phyloP scores from a whole-genome alignment of 208 protist genomes.

The Trypanosomatidae sp. region DNA sequence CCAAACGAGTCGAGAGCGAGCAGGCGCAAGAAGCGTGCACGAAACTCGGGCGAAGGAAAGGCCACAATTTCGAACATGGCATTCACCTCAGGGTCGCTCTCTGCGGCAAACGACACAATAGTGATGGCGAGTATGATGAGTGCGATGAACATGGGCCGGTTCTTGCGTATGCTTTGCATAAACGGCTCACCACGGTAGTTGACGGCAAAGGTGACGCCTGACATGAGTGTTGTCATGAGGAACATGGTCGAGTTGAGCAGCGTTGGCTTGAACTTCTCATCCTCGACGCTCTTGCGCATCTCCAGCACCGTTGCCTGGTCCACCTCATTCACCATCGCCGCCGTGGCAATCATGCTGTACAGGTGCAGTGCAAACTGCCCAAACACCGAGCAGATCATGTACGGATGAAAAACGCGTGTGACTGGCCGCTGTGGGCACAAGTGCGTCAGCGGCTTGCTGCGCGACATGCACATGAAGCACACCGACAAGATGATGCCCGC shows the following conservation, averaged over 20 bases:
- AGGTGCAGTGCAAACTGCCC: constrained; percentile 95
- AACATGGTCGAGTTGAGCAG: constrained; percentile 96
- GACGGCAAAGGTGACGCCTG: constrained; percentile 93
- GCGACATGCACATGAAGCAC: constrained; percentile 98
- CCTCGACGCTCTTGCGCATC: constrained; percentile 40
- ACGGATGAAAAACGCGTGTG: constrained; percentile 91
- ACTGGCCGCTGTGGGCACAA: constrained; percentile 89
- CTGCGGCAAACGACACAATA: constrained; percentile 69
- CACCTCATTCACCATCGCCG: constrained; percentile 57
- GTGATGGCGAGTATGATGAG: constrained; percentile 58
- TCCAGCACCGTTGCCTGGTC: constrained; percentile 34
- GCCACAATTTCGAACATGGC: constrained; percentile 76
- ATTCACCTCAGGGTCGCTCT: constrained; percentile 67
- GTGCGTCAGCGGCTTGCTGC: constrained; percentile 84
- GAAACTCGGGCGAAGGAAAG: constrained; percentile 75
- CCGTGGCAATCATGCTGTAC: constrained; percentile 79
- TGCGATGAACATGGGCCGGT: constrained; percentile 84
- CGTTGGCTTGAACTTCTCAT: constrained; percentile 92
- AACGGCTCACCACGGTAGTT: constrained; percentile 97
- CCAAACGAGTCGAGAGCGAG: constrained; percentile 59
- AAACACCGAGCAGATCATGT: constrained; percentile 91
- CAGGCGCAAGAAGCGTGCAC: constrained; percentile 51
- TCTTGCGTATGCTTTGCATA: constrained; percentile 88
- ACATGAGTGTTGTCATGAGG: constrained; percentile 90
- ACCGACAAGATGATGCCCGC: constrained; percentile 89